Evolutionary conservation across 257 asterid species (phyloP), one percentile per base, ranked within the genome.

Genomic region (Solanum lycopersicoides): DNA sequence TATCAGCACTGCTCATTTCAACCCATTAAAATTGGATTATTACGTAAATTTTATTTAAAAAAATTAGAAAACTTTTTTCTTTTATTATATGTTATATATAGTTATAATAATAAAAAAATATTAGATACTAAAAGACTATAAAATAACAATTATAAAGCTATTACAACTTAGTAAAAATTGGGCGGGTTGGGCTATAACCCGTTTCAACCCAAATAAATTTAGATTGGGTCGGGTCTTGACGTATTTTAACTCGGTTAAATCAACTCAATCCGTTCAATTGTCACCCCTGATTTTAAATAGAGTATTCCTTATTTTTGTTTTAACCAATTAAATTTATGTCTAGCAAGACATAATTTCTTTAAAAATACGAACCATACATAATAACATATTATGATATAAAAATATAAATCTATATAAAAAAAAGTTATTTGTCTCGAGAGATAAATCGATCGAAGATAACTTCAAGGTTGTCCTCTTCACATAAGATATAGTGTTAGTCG

Each of bases 301-400:
- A 56, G 12, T 20, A 12, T 16, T 23, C 34, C 30, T 12, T 65
- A n/a, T 11, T 25, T 65, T 65, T n/a, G 12, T 59, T 59, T 12
- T 59, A 23, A 21, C 4, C 66, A 59, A 59, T 59, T 21, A 59
- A 18, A 21, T 59, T 59, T 59, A 59, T 59, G n/a, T 20, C 20
- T 8, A 59, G 9, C n/a, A 2, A 20, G 34, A 2, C 16, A 11
- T 65, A n/a, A 10, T 11, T 9, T 63, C 8, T 63, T 4, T 3
- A n/a, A 20, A 59, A 59, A 9, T 0, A 59, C 0, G 0, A 21
- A 9, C 0, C 6, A 59, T 21, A 2, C 0, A 9, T 63, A 11
- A 66, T 3, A 32, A 66, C 28, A 25, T 25, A 63, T 10, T 65
- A 65, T 65, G 28, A 65, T 65, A 0, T 12, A 12, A 23, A 65